These are phyloP conservation scores for Alternaria longipes DNA, from an alignment of 2,329 filamentous ascomycete genomes.

Conservation along the genomic window DNA sequence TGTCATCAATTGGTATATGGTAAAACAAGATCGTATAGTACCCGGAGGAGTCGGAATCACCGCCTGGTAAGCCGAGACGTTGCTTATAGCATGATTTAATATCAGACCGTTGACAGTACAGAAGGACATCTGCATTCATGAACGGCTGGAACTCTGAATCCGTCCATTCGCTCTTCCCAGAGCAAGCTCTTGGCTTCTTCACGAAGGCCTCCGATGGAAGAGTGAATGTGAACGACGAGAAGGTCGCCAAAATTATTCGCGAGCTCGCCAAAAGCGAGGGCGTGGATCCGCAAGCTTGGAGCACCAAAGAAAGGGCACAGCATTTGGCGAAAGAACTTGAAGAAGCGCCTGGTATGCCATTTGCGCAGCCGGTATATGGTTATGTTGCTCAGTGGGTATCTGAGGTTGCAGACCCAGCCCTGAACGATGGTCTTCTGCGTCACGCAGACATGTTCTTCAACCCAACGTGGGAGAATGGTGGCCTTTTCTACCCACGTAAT, in stretches of 20 bases:
- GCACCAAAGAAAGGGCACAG: background rate
- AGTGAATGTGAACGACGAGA: background rate
- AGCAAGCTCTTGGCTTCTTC: background rate
- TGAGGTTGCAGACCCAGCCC: background rate
- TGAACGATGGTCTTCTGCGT: background rate
- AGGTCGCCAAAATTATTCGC: background rate
- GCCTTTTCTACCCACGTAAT: conserved; percentile 48
- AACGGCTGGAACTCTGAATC: background rate
- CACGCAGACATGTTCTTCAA: conserved; percentile 14
- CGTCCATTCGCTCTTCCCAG: background rate
- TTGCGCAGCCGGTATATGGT: background rate
- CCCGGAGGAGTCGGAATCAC: background rate
- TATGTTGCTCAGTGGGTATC: background rate
- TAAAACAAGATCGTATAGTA: background rate
- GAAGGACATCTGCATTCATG: conserved; percentile 6
- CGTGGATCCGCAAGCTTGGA: background rate
- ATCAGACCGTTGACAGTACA: background rate
- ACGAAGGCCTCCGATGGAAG: background rate
- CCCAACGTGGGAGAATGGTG: conserved; percentile 49
- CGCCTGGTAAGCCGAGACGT: background rate
- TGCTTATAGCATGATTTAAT: background rate
- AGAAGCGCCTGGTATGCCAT: background rate
- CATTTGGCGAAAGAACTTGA: background rate
- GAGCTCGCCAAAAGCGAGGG: background rate
- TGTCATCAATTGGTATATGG: background rate